Conservation (phyloP, 2,329 filamentous ascomycete genomes). For the Teratosphaeria gauchensis region DNA sequence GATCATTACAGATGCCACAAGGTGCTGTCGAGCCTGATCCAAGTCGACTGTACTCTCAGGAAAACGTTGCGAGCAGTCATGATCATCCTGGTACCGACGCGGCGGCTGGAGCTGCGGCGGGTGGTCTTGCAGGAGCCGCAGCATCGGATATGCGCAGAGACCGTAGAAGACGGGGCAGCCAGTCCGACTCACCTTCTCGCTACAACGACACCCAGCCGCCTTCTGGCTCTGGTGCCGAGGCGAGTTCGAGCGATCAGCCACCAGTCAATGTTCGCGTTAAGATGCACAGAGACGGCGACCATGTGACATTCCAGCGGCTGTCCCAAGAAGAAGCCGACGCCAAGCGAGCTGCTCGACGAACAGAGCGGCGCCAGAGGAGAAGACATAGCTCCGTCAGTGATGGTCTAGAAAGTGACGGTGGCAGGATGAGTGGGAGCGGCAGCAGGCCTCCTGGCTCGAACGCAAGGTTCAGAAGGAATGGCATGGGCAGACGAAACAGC, state of each 20-base stretch:
- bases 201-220: slow-evolving; percentile 19
- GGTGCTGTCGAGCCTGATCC: slow-evolving; percentile 33
- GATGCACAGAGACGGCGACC: slow-evolving; percentile 54
- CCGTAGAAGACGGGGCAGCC: slow-evolving; percentile 8
- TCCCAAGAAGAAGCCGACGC: slow-evolving; percentile 54
- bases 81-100: slow-evolving; percentile 4
- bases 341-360: slow-evolving; percentile 45
- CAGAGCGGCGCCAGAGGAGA: slow-evolving; percentile 31
- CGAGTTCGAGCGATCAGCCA: slow-evolving; percentile 32
- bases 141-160: slow-evolving; percentile 9
- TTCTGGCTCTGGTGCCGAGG: slow-evolving; percentile 16
- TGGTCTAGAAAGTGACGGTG: slow-evolving; percentile 23
- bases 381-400: slow-evolving; percentile 26
- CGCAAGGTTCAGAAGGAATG: slow-evolving; percentile 12
- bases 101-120: slow-evolving; percentile 8
- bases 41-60: slow-evolving; percentile 22
- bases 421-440: not conserved
- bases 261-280: slow-evolving; percentile 56
- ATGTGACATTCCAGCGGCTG: slow-evolving; percentile 52
- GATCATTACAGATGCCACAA: slow-evolving; percentile 25
- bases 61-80: slow-evolving; percentile 15
- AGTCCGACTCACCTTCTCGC: slow-evolving; percentile 21
- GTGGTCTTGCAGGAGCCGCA: slow-evolving; percentile 14
- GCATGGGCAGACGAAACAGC: slow-evolving; percentile 12
- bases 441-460: slow-evolving; percentile 6